Percentiles rank a stretch among this genome's conserved stretches.
phyloP scores from a whole-genome alignment of 768 basidiomycete genomes.

The Pholiota molesta region DNA sequence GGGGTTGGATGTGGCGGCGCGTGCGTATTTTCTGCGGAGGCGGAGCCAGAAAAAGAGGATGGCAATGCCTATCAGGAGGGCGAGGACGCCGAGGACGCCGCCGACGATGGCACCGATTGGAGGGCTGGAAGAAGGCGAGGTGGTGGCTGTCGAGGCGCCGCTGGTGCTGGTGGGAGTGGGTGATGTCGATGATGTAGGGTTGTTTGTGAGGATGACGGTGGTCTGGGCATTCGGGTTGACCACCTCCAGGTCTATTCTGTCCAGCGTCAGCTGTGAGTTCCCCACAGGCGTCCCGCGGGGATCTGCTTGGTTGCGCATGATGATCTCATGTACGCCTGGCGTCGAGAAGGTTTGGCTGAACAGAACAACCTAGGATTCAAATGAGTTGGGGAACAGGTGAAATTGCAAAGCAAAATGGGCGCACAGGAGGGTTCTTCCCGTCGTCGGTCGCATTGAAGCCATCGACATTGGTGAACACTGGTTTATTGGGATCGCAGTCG shows the following conservation, averaged over 20 bases:
- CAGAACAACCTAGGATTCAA: background rate
- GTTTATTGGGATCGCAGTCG: conserved; percentile 33
- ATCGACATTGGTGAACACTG: conserved; percentile 27
- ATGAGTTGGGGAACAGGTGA: background rate
- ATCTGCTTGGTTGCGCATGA: conserved; percentile 29
- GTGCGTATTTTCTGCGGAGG: conserved; percentile 5
- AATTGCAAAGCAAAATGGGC: background rate
- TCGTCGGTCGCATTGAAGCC: conserved; percentile 28
- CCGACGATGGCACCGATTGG: conserved; percentile 42
- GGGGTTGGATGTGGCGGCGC: background rate
- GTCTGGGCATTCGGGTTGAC: background rate
- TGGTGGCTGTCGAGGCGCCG: background rate
- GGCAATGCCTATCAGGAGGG: conserved; percentile 26
- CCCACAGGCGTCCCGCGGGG: conserved; percentile 19
- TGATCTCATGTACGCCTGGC: conserved; percentile 29
- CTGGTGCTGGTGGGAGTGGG: background rate
- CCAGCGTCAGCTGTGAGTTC: conserved; percentile 34
- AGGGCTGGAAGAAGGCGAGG: conserved; percentile 7
- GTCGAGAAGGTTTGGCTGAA: conserved; percentile 2
- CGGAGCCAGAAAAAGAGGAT: conserved; percentile 21
- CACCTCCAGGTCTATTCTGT: conserved; percentile 27
- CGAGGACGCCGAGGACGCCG: conserved; percentile 42
- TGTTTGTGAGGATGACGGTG: background rate
- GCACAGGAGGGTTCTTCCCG: conserved; percentile 33
- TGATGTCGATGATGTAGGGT: background rate